Evolutionary conservation across 2,329 filamentous ascomycete genomes (phyloP).

Genomic region (Venturia pyrina): DNA sequence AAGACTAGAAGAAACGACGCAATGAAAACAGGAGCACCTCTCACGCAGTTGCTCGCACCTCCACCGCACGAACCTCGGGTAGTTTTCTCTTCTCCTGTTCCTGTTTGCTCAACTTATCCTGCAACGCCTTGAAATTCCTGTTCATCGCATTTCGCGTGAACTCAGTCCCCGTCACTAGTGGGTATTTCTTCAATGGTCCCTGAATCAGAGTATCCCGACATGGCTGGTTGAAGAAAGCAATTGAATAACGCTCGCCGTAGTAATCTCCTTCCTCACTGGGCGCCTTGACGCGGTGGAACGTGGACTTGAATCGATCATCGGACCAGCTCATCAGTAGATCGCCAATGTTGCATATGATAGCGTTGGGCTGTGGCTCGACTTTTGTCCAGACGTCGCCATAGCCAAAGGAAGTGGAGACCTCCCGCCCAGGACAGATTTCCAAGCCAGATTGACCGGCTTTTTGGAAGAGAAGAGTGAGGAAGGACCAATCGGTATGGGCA

Average conservation of each 20-base stretch:
- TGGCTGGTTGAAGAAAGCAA: constrained; percentile 58
- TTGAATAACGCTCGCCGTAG: constrained; percentile 52
- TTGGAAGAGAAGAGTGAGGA: constrained; percentile 55
- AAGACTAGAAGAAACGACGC: too few species aligned
- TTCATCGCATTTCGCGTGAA: constrained; percentile 49
- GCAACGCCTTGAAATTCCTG: constrained; percentile 44
- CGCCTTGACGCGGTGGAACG: constrained; percentile 54
- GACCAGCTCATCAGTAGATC: constrained; percentile 58
- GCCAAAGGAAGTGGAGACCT: constrained; percentile 49
- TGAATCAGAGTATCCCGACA: constrained; percentile 49
- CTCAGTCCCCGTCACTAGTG: constrained; percentile 48
- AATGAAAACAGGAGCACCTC: background rate
- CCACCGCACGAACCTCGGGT: background rate
- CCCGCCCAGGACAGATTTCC: constrained; percentile 55
- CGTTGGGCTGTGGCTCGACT: constrained; percentile 42
- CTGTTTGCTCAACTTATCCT: constrained; percentile 34
- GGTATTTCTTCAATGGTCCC: constrained; percentile 52
- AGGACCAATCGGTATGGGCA: constrained; percentile 54
- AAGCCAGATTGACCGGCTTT: constrained; percentile 49
- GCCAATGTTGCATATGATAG: constrained; percentile 56
- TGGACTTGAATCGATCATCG: constrained; percentile 58
- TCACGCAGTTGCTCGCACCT: background rate
- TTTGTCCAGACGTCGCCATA: constrained; percentile 53
- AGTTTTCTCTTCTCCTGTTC: constrained; percentile 14
- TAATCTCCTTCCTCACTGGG: constrained; percentile 44